phyloP scores from a whole-genome alignment of 257 asterid species.

The Cruciata laevipes region DNA sequence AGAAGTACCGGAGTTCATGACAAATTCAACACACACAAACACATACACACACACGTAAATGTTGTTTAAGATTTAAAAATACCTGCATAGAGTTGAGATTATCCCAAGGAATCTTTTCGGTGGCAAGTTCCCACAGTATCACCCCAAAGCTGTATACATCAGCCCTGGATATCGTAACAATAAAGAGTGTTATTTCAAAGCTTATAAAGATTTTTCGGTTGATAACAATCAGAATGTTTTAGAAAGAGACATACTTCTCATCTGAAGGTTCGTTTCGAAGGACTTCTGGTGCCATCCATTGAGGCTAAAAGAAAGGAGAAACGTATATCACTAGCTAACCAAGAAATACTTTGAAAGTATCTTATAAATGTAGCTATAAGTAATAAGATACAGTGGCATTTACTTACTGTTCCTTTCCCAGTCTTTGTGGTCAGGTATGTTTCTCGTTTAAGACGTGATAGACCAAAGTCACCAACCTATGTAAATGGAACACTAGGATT shows the following conservation, averaged over 20 bases:
- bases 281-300: constrained; percentile 99
- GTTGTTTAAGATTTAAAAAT: background rate
- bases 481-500: constrained; percentile 4
- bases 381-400: constrained; percentile 11
- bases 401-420: constrained; percentile 91
- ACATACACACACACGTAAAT: no score
- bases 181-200: constrained; percentile 1
- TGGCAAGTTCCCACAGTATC: constrained; percentile 87
- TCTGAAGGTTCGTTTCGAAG: constrained; percentile 88
- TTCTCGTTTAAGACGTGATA: constrained; percentile 78
- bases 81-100: constrained; percentile 94
- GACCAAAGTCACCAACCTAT: constrained; percentile 99
- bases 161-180: constrained; percentile 45
- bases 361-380: constrained; percentile 5
- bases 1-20: constrained; percentile 13
- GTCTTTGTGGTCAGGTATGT: constrained; percentile 79
- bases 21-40: background rate
- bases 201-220: background rate
- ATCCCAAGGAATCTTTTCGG: constrained; percentile 92
- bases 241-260: constrained; percentile 62
- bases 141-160: constrained; percentile 90
- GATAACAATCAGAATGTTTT: background rate
- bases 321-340: constrained; percentile 5
- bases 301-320: constrained; percentile 56
- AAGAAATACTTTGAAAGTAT: constrained; percentile 10